A percentile compares a stretch with the other conserved stretches of the same genome.
Evolutionary conservation across 306 rosid species (phyloP).

Genomic region (Citrullus amarus): DNA sequence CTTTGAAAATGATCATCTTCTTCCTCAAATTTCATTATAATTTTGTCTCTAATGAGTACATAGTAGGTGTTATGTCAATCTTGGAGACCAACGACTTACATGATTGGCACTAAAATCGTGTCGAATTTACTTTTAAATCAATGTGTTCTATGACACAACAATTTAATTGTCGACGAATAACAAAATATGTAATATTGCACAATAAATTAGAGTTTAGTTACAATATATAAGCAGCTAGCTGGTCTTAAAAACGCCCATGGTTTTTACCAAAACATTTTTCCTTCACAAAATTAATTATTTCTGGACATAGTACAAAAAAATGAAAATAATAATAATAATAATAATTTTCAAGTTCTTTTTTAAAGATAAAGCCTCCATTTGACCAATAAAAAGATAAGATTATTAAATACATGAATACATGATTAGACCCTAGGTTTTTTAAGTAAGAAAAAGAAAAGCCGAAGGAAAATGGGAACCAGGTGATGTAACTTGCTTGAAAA

Average conservation of each 20-base stretch:
- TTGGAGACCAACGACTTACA: too few relatives aligned
- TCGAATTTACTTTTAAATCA: too few relatives aligned
- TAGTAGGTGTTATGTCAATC: too few relatives aligned
- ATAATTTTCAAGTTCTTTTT: neutral
- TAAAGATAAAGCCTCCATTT: neutral
- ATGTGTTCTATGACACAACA: too few relatives aligned
- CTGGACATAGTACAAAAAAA: too few relatives aligned
- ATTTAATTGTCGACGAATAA: too few relatives aligned
- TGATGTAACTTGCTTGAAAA: conserved; percentile 49
- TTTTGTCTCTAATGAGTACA: too few relatives aligned
- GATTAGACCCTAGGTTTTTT: neutral
- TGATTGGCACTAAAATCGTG: too few relatives aligned
- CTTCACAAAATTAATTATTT: too few relatives aligned
- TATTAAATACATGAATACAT: neutral
- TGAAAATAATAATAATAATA: neutral
- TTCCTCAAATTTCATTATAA: too few relatives aligned
- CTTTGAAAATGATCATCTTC: too few relatives aligned
- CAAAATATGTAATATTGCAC: too few relatives aligned
- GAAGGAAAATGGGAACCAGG: conserved; percentile 20
- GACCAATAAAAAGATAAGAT: neutral
- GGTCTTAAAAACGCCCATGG: neutral
- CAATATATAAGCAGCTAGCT: neutral
- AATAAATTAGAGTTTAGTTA: neutral
- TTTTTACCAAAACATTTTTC: neutral
- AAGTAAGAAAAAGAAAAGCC: neutral